Conservation (phyloP, 768 basidiomycete species). For the Trametes gibbosa region DNA sequence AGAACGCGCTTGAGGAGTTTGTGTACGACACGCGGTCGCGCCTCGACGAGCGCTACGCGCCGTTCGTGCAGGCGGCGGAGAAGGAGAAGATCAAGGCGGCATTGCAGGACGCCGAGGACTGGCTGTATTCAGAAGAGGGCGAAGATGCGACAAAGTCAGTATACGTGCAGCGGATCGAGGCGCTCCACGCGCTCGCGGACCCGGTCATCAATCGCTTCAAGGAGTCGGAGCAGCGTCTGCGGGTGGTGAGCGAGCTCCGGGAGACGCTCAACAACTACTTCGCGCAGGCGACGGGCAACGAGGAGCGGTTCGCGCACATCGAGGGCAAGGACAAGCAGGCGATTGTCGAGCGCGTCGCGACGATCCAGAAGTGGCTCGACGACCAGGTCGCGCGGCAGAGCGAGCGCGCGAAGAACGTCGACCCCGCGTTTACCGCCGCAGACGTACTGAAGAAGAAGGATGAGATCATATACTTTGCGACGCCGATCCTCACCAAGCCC, state of each 20-base stretch:
- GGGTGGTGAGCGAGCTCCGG: slow-evolving; percentile 70
- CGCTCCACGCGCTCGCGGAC: slow-evolving; percentile 83
- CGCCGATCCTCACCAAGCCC: slow-evolving; percentile 86
- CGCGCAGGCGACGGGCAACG: slow-evolving; percentile 73
- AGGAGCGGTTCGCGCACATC: slow-evolving; percentile 89
- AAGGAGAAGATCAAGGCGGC: slow-evolving; percentile 71
- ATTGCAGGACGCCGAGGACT: slow-evolving; percentile 84
- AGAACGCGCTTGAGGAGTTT: slow-evolving; percentile 98
- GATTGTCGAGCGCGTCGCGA: slow-evolving; percentile 88
- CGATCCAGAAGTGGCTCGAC: slow-evolving; percentile 92
- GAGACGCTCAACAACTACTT: slow-evolving; percentile 88
- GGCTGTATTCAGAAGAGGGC: slow-evolving; percentile 95
- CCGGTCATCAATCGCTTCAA: slow-evolving; percentile 80
- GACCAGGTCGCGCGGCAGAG: slow-evolving; percentile 85
- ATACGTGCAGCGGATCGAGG: slow-evolving; percentile 83
- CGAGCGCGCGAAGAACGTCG: slow-evolving; percentile 86
- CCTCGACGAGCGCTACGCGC: slow-evolving; percentile 82
- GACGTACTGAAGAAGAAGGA: slow-evolving; percentile 92
- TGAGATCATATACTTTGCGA: slow-evolving; percentile 86
- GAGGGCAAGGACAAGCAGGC: slow-evolving; percentile 82
- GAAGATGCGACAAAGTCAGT: slow-evolving; percentile 95
- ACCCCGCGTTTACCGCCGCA: slow-evolving; percentile 75
- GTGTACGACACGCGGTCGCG: slow-evolving; percentile 94
- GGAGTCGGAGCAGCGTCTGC: slow-evolving; percentile 79
- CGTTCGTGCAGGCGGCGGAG: slow-evolving; percentile 72